These are phyloP conservation scores for Platanus orientalis DNA, from an alignment of 164 flowering plant species.

Conservation along the genomic window DNA sequence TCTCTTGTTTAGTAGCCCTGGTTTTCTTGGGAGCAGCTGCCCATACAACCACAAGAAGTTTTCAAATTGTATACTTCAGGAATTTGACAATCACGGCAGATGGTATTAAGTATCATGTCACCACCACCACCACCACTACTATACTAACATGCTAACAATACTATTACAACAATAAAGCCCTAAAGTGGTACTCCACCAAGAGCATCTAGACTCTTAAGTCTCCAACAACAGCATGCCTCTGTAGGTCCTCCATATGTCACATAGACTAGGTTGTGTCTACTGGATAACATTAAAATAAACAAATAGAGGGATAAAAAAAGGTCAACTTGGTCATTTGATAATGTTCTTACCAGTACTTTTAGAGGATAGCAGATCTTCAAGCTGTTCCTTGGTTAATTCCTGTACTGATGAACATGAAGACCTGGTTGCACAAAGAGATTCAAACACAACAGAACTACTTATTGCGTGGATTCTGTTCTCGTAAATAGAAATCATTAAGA, in stretches of 20 bases:
- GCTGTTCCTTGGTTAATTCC: slow-evolving; percentile 46
- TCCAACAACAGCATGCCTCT: no score
- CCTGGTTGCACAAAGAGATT: slow-evolving; percentile 31
- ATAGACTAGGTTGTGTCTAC: no score
- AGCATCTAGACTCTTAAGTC: no score
- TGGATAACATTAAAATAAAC: no score
- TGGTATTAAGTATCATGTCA: no score
- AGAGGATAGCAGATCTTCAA: slow-evolving; percentile 41
- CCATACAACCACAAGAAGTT: slow-evolving; percentile 8
- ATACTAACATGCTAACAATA: background rate
- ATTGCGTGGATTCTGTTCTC: background rate
- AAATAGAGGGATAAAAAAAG: no score
- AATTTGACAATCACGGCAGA: background rate
- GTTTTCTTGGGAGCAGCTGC: slow-evolving; percentile 43
- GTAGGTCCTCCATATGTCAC: no score
- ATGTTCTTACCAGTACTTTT: slow-evolving; percentile 33
- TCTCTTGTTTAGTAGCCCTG: slow-evolving; percentile 37
- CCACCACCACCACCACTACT: background rate
- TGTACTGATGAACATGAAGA: slow-evolving; percentile 54
- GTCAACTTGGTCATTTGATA: background rate
- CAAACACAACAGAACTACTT: slow-evolving; percentile 7
- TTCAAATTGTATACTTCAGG: background rate
- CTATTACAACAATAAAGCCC: no score
- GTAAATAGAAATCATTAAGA: no score
- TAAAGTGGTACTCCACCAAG: background rate